phyloP scores from a whole-genome alignment of 345 rosid species.

The Camelina neglecta region DNA sequence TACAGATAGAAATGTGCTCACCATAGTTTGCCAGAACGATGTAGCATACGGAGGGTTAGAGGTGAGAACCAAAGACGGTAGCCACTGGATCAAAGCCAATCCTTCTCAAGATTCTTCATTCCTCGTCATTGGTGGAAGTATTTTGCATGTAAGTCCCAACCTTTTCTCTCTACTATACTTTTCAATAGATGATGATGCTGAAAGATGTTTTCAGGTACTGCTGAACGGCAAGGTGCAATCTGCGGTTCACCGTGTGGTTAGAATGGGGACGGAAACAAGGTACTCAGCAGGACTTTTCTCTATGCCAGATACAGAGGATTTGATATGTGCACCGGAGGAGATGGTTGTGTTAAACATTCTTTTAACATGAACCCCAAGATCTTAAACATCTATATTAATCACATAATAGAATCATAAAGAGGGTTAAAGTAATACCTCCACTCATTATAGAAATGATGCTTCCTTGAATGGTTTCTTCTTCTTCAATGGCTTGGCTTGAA shows the following conservation, averaged over 20 bases:
- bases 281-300: constrained; percentile 36
- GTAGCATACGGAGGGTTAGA: constrained; percentile 47
- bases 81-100: constrained; percentile 44
- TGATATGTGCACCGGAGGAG: neutral
- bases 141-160: constrained; percentile 37
- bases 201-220: constrained; percentile 36
- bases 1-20: constrained; percentile 53
- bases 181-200: neutral
- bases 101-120: constrained; percentile 50
- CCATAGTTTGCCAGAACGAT: constrained; percentile 55
- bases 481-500: too few relatives aligned
- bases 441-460: too few relatives aligned
- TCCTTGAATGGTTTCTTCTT: too few relatives aligned
- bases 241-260: constrained; percentile 35
- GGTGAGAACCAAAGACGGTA: constrained; percentile 46
- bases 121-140: constrained; percentile 46
- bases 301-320: neutral
- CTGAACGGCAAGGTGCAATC: constrained; percentile 34
- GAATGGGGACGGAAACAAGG: constrained; percentile 33
- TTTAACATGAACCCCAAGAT: too few relatives aligned
- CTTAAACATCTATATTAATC: too few relatives aligned
- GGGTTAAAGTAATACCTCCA: too few relatives aligned
- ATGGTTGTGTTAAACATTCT: too few relatives aligned
- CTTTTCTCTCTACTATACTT: neutral
- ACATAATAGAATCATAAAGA: too few relatives aligned